These are phyloP conservation scores for Chrysopogon serrulatus DNA, from an alignment of 176 grass and related monocot species.

Conservation along the genomic window DNA sequence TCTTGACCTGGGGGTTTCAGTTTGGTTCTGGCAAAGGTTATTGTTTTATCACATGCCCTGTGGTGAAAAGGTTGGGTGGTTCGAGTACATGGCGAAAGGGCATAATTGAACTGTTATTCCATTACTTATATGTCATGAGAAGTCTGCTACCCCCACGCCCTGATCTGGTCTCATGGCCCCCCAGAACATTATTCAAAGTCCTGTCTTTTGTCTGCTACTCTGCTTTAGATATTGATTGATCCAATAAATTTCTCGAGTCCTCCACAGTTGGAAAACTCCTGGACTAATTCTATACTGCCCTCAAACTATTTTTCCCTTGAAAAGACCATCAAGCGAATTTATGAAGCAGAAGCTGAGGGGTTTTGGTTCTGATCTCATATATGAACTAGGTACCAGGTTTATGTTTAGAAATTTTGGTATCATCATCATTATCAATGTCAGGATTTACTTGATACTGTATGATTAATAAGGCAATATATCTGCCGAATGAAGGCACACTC, in stretches of 20 bases:
- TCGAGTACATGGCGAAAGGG: neutral
- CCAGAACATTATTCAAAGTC: slow-evolving; percentile 12
- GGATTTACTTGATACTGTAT: neutral
- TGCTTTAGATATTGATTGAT: neutral
- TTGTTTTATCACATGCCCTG: neutral
- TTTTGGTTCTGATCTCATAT: neutral
- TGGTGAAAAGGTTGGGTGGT: neutral
- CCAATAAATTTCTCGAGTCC: neutral
- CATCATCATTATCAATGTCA: neutral
- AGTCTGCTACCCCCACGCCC: neutral
- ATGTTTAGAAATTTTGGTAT: neutral
- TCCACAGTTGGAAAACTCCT: neutral
- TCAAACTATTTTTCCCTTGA: neutral
- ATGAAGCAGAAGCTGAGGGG: neutral
- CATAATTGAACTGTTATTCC: slow-evolving; percentile 24
- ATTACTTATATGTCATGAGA: slow-evolving; percentile 16
- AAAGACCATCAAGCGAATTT: neutral
- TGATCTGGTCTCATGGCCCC: slow-evolving; percentile 4
- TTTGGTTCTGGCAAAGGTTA: too few species aligned
- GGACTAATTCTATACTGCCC: neutral
- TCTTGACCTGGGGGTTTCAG: too few species aligned
- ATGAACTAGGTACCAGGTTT: neutral
- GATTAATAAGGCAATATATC: neutral
- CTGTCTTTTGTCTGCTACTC: neutral
- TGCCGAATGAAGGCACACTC: neutral